These are phyloP conservation scores for Fraxinus cuspidata DNA, from an alignment of 257 asterid genomes.

Conservation along the genomic window DNA sequence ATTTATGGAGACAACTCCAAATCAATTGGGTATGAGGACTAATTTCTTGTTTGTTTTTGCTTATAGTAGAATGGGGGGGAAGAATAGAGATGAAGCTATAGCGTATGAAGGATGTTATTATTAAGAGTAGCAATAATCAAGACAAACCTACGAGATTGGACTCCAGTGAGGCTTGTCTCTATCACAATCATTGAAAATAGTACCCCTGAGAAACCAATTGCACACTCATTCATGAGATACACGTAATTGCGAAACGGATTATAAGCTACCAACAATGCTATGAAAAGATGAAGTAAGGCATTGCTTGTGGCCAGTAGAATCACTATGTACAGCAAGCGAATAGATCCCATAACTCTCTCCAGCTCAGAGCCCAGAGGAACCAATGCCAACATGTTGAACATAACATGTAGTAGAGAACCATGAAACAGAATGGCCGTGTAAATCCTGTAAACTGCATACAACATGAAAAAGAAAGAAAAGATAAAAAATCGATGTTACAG, in stretches of 20 bases:
- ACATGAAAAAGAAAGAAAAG: conserved; percentile 2
- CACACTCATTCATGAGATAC: conserved; percentile 77
- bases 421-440: conserved; percentile 79
- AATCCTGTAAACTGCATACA: conserved; percentile 80
- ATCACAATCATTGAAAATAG: conserved; percentile 95
- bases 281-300: conserved; percentile 74
- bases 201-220: conserved; percentile 94
- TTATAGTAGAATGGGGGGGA: conserved; percentile 15
- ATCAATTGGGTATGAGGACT: not conserved
- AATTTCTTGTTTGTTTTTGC: not conserved
- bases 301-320: conserved; percentile 76
- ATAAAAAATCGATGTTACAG: not conserved
- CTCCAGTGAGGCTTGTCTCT: conserved; percentile 92
- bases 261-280: conserved; percentile 63
- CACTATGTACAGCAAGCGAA: conserved; percentile 66
- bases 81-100: not conserved
- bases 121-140: conserved; percentile 20
- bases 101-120: not conserved
- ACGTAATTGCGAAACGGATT: conserved; percentile 50
- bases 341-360: conserved; percentile 97
- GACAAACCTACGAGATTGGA: conserved; percentile 81
- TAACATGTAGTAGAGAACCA: conserved; percentile 87
- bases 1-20: not conserved
- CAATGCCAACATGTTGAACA: conserved; percentile 95
- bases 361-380: conserved; percentile 98